phyloP scores from a whole-genome alignment of 2,329 filamentous ascomycete species.

The Chrysoporthe deuterocubensis region DNA sequence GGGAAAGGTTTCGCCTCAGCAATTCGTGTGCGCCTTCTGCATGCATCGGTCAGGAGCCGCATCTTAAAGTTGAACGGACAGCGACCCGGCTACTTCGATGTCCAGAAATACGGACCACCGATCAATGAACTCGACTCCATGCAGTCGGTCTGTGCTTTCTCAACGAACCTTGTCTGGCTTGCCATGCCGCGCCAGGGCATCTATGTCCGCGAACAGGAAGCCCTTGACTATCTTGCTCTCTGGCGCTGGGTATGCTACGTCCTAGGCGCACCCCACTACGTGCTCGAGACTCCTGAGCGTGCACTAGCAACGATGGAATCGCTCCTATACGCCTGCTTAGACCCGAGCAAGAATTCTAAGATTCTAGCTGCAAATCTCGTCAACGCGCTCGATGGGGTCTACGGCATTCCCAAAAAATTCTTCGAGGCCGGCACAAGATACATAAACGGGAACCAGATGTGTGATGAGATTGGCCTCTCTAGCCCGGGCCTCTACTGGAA shows the following conservation, averaged over 20 bases:
- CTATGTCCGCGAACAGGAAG: constrained; percentile 59
- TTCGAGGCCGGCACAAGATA: constrained; percentile 43
- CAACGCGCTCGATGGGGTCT: constrained; percentile 41
- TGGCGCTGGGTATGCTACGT: constrained; percentile 44
- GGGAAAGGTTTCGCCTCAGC: constrained; percentile 65
- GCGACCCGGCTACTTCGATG: constrained; percentile 63
- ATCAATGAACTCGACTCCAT: constrained; percentile 69
- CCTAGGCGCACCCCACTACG: constrained; percentile 35
- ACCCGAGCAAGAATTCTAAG: constrained; percentile 40
- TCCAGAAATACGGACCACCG: constrained; percentile 62
- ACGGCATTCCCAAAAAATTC: constrained; percentile 41
- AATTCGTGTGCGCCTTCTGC: constrained; percentile 67
- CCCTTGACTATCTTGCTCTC: constrained; percentile 65
- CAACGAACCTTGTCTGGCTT: constrained; percentile 64
- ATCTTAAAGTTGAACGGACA: constrained; percentile 61
- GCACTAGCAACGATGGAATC: constrained; percentile 42
- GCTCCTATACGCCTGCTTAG: constrained; percentile 40
- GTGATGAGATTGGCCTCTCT: constrained; percentile 41
- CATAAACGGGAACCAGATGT: constrained; percentile 44
- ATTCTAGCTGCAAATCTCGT: constrained; percentile 45
- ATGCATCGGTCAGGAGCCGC: constrained; percentile 65
- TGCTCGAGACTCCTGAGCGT: constrained; percentile 32
- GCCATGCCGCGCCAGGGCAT: constrained; percentile 68
- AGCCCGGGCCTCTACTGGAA: constrained; percentile 36
- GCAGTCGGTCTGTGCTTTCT: constrained; percentile 66